phyloP scores from a whole-genome alignment of 192 early-diverging fungal genomes.

The Chytriomyces confervae region DNA sequence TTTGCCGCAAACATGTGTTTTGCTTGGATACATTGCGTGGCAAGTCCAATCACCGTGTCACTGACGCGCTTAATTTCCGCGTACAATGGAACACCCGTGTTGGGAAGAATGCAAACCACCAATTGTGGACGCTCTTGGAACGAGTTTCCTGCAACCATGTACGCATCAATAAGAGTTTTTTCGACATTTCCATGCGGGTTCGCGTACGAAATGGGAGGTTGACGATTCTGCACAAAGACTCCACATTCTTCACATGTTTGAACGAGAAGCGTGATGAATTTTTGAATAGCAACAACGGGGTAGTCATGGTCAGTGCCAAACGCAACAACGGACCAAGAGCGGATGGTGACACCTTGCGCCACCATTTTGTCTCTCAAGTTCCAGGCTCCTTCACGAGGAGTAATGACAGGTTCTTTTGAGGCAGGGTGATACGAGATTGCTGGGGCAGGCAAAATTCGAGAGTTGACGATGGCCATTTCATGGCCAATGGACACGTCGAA shows the following conservation, averaged over 20 bases:
- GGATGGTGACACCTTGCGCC: conserved; percentile 71
- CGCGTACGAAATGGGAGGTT: conserved; percentile 64
- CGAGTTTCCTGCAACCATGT: conserved; percentile 68
- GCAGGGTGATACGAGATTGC: conserved; percentile 73
- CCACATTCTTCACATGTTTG: conserved; percentile 76
- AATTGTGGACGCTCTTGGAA: conserved; percentile 75
- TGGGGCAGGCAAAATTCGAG: conserved; percentile 81
- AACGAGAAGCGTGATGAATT: conserved; percentile 77
- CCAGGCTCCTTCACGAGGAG: conserved; percentile 80
- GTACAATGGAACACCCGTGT: conserved; percentile 81
- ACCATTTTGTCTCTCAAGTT: conserved; percentile 85
- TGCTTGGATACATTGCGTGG: conserved; percentile 90
- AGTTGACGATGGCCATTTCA: conserved; percentile 72
- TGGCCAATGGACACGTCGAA: conserved; percentile 75
- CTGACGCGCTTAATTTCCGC: conserved; percentile 86
- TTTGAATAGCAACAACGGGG: conserved; percentile 58
- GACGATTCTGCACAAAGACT: conserved; percentile 58
- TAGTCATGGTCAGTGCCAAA: conserved; percentile 67
- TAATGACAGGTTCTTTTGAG: conserved; percentile 64
- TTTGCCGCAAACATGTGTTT: conserved; percentile 78
- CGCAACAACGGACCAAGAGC: conserved; percentile 81
- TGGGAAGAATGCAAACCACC: conserved; percentile 82
- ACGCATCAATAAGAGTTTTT: conserved; percentile 71
- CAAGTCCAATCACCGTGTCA: conserved; percentile 87
- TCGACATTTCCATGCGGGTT: conserved; percentile 72